Evolutionary conservation across 306 rosid genomes (phyloP).

Genomic region (Cucumis melo): DNA sequence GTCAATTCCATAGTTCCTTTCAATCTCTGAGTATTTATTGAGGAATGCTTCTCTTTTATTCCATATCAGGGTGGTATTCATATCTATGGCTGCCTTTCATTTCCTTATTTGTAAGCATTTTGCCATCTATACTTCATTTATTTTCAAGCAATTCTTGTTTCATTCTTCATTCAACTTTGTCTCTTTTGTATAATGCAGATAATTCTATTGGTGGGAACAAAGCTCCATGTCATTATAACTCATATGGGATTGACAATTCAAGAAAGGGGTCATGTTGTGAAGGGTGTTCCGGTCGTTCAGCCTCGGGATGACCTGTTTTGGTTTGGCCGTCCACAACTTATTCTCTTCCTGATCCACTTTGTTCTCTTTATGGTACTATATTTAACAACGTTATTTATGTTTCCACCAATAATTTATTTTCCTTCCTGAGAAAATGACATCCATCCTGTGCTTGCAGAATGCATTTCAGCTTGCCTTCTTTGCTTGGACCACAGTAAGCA

Average conservation of each 20-base stretch:
- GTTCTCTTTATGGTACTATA: conserved; percentile 60
- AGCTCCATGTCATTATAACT: conserved; percentile 63
- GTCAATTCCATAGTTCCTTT: neutral
- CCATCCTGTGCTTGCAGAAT: conserved; percentile 30
- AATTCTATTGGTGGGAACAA: conserved; percentile 61
- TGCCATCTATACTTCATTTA: neutral
- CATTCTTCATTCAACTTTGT: neutral
- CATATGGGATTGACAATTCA: conserved; percentile 50
- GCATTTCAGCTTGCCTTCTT: conserved; percentile 76
- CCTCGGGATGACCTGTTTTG: conserved; percentile 69
- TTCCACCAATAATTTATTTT: neutral
- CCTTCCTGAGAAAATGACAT: neutral
- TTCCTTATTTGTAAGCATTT: conserved; percentile 55
- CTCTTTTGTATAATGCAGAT: conserved; percentile 21
- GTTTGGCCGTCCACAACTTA: conserved; percentile 50
- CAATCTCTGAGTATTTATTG: neutral
- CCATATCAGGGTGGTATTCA: conserved; percentile 49
- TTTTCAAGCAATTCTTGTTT: neutral
- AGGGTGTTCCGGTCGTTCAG: conserved; percentile 64
- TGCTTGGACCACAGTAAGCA: conserved; percentile 51
- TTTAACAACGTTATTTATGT: neutral
- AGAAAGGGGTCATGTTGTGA: conserved; percentile 58
- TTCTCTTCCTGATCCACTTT: conserved; percentile 54
- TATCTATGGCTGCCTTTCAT: conserved; percentile 71
- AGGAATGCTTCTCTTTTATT: neutral